phyloP scores from a whole-genome alignment of 345 rosid species.

The Tarenaya hassleriana region DNA sequence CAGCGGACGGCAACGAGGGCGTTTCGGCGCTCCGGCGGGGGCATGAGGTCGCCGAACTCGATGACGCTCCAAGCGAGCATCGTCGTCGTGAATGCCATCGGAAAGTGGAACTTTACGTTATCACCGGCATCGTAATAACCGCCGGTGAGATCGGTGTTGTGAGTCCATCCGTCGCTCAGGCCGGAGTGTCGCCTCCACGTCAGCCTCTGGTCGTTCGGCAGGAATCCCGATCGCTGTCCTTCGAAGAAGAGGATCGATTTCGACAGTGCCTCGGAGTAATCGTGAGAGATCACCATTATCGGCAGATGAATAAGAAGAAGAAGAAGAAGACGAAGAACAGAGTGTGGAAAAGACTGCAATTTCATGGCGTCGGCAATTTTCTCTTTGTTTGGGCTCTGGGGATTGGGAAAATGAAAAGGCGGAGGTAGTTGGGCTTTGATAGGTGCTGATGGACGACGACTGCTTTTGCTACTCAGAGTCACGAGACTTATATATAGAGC shows the following conservation, averaged over 20 bases:
- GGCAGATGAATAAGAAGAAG: too few species aligned
- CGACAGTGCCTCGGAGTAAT: conserved; percentile 73
- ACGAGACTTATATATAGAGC: too few species aligned
- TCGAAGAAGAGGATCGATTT: conserved; percentile 93
- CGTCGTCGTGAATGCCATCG: conserved; percentile 94
- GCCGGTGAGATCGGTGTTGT: conserved; percentile 64
- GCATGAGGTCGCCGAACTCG: conserved; percentile 82
- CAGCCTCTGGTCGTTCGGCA: conserved; percentile 69
- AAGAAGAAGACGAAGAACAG: too few species aligned
- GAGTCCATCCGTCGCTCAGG: conserved; percentile 66
- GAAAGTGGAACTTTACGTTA: conserved; percentile 82
- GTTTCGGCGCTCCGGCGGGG: conserved; percentile 51
- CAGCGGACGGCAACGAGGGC: conserved; percentile 69
- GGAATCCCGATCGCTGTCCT: conserved; percentile 83
- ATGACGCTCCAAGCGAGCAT: conserved; percentile 85
- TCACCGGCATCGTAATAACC: conserved; percentile 98
- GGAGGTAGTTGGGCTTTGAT: too few species aligned
- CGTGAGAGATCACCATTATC: conserved; percentile 40
- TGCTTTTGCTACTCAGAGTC: too few species aligned
- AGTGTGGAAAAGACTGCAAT: too few species aligned
- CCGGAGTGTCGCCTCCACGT: conserved; percentile 73
- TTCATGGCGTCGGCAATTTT: too few species aligned
- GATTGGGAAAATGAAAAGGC: too few species aligned
- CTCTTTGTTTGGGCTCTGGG: too few species aligned
- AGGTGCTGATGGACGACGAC: too few species aligned